Conservation (phyloP, 2,329 filamentous ascomycete genomes). For the Clonostachys sp. region DNA sequence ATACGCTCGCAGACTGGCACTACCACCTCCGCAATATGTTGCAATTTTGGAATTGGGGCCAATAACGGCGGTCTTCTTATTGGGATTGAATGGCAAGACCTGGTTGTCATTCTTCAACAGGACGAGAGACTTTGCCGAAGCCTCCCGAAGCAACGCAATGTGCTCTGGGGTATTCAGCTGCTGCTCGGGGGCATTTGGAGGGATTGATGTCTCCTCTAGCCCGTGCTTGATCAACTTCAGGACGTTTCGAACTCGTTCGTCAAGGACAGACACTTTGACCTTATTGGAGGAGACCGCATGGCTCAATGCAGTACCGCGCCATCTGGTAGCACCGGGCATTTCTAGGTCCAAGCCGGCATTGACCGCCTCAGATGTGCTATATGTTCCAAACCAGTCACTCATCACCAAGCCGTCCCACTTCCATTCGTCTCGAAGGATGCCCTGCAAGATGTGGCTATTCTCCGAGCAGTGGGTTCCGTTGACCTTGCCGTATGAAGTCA, state of each 20-base stretch:
- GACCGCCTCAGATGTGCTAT: conserved; percentile 22
- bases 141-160: conserved; percentile 50
- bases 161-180: conserved; percentile 55
- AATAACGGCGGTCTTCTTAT: conserved; percentile 39
- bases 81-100: conserved; percentile 44
- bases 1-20: conserved; percentile 21
- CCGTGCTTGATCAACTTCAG: conserved; percentile 17
- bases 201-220: neutral
- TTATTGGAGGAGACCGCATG: conserved; percentile 14
- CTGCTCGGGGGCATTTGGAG: conserved; percentile 1
- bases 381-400: conserved; percentile 38
- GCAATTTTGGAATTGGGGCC: conserved; percentile 44
- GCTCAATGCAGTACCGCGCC: conserved; percentile 13
- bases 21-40: conserved; percentile 23
- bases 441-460: conserved; percentile 27
- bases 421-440: conserved; percentile 36
- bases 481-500: conserved; percentile 42
- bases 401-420: conserved; percentile 37
- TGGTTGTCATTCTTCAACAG: conserved; percentile 17
- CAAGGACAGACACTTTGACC: conserved; percentile 11
- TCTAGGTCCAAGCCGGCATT: conserved; percentile 22
- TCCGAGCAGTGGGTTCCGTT: conserved; percentile 37
- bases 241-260: conserved; percentile 18
- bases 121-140: conserved; percentile 42
- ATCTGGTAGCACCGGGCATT: conserved; percentile 25